phyloP scores from a whole-genome alignment of 2,329 filamentous ascomycete species.

The Cryoendolithus antarcticus region DNA sequence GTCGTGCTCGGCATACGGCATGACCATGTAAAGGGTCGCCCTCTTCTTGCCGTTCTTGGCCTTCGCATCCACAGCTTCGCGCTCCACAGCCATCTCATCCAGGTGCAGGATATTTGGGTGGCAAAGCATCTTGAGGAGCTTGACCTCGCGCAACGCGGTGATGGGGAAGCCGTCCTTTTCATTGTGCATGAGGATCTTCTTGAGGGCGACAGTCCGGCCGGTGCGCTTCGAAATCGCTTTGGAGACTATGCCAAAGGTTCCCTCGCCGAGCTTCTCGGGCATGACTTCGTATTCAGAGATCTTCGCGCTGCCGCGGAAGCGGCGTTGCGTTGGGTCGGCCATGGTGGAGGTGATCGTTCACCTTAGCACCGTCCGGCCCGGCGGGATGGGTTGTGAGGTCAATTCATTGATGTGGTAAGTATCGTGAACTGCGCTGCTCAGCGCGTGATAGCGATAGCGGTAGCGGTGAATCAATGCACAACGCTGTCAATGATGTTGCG shows the following conservation, averaged over 20 bases:
- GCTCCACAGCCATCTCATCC: slow-evolving; percentile 94
- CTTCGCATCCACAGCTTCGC: slow-evolving; percentile 48
- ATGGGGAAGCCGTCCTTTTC: slow-evolving; percentile 99
- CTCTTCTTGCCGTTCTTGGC: slow-evolving; percentile 39
- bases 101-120: slow-evolving; percentile 78
- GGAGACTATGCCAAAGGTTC: slow-evolving; percentile 93
- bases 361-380: no score
- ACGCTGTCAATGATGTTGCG: no score
- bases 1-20: slow-evolving; percentile 97
- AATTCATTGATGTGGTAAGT: no score
- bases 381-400: no score
- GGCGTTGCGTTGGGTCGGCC: slow-evolving; percentile 37
- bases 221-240: slow-evolving; percentile 69
- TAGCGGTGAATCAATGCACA: no score
- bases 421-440: no score
- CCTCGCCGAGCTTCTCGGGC: slow-evolving; percentile 72
- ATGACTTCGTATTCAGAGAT: slow-evolving; percentile 69
- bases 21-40: slow-evolving; percentile 95
- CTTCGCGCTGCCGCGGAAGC: slow-evolving; percentile 75
- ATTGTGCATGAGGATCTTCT: slow-evolving; percentile 99
- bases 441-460: no score
- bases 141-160: slow-evolving; percentile 92
- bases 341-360: slow-evolving; percentile 10
- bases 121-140: slow-evolving; percentile 87
- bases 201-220: slow-evolving; percentile 69